Conservation (phyloP, 2,329 filamentous ascomycete genomes). For the Talaromyces atroroseus region DNA sequence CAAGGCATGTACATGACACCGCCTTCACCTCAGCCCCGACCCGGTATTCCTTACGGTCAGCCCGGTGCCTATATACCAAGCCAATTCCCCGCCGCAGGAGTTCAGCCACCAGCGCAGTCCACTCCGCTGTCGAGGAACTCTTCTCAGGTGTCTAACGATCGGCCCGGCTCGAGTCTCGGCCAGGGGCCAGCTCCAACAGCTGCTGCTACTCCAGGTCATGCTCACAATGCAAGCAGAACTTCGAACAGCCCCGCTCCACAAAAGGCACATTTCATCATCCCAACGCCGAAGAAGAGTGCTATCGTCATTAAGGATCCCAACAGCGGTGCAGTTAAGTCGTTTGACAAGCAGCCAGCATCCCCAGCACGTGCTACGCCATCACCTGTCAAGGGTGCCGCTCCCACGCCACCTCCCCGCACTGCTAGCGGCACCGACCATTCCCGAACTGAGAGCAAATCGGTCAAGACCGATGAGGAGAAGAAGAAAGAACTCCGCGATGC, state of each 20-base stretch:
- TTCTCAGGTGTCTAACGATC: slow-evolving; percentile 70
- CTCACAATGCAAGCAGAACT: slow-evolving; percentile 50
- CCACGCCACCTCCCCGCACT: slow-evolving; percentile 72
- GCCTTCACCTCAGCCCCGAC: slow-evolving; percentile 42
- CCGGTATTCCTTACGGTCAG: slow-evolving; percentile 47
- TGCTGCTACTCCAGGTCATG: slow-evolving; percentile 46
- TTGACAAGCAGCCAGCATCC: slow-evolving; percentile 62
- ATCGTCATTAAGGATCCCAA: slow-evolving; percentile 80
- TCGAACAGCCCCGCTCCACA: slow-evolving; percentile 55
- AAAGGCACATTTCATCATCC: slow-evolving; percentile 59
- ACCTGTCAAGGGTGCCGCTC: slow-evolving; percentile 58
- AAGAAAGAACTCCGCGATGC: slow-evolving; percentile 65
- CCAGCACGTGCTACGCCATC: slow-evolving; percentile 52
- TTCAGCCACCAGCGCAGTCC: slow-evolving; percentile 51
- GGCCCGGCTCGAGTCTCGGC: slow-evolving; percentile 55
- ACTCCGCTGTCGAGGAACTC: slow-evolving; percentile 73
- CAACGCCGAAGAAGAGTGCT: slow-evolving; percentile 61
- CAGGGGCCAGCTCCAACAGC: slow-evolving; percentile 49
- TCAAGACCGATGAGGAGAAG: slow-evolving; percentile 75
- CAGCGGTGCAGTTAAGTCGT: slow-evolving; percentile 69
- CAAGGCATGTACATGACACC: slow-evolving; percentile 39
- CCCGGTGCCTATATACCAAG: slow-evolving; percentile 46
- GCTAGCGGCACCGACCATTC: slow-evolving; percentile 51
- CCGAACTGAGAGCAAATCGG: slow-evolving; percentile 64
- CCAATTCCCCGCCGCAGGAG: slow-evolving; percentile 43